These are phyloP conservation scores for Jimgerdemannia lactiflua DNA, from an alignment of 192 early-diverging fungal genomes.

Conservation along the genomic window DNA sequence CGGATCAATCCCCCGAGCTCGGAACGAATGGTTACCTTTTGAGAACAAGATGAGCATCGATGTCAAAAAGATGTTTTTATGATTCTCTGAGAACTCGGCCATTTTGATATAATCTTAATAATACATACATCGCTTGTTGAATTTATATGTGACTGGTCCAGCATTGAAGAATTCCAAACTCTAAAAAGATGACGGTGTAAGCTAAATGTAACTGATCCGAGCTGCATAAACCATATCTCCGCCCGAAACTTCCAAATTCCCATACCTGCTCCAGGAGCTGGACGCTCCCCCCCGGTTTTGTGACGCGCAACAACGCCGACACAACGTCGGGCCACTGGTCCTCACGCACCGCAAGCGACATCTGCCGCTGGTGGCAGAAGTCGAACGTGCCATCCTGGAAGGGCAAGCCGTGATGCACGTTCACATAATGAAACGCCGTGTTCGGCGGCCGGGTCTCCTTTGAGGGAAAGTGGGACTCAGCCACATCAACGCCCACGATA, in stretches of 20 bases:
- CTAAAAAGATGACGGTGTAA: not conserved
- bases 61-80: not conserved
- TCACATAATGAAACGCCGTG: constrained; percentile 4
- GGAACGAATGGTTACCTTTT: not conserved
- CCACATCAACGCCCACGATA: not conserved
- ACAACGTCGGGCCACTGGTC: not conserved
- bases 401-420: constrained; percentile 1
- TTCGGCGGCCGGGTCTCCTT: not conserved
- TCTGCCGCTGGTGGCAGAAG: not conserved
- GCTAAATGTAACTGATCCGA: not conserved
- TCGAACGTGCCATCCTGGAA: constrained; percentile 1
- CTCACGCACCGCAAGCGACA: not conserved
- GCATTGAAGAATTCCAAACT: not conserved
- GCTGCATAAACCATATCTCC: not conserved
- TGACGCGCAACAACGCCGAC: not conserved
- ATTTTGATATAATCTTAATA: not conserved
- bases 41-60: no score
- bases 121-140: not conserved
- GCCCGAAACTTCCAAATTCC: not conserved
- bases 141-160: not conserved
- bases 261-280: constrained; percentile 2
- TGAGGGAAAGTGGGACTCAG: not conserved
- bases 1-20: constrained; percentile 2
- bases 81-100: not conserved
- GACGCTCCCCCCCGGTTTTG: not conserved